phyloP scores from a whole-genome alignment of 768 basidiomycete genomes.

The Crepidotus variabilis region DNA sequence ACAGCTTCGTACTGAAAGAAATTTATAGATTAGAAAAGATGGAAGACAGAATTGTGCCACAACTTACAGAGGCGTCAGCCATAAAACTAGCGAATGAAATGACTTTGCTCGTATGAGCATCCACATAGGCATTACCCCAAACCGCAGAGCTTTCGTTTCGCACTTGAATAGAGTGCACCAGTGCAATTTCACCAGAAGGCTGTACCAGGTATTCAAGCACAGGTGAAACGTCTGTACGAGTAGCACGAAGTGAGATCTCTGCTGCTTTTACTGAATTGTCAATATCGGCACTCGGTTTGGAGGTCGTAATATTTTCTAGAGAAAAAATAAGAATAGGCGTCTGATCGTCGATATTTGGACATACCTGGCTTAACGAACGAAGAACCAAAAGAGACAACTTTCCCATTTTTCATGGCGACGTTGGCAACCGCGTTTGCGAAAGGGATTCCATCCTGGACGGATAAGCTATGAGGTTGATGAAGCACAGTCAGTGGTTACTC shows the following conservation, averaged over 20 bases:
- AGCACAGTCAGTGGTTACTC: too few relatives aligned
- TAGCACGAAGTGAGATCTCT: background rate
- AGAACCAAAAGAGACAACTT: constrained; percentile 26
- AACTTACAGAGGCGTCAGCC: constrained; percentile 34
- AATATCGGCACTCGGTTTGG: background rate
- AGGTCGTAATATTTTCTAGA: background rate
- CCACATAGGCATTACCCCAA: constrained; percentile 58
- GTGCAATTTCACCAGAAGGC: constrained; percentile 33
- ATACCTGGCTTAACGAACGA: constrained; percentile 20
- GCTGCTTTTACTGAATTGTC: constrained; percentile 20
- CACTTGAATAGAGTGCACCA: constrained; percentile 36
- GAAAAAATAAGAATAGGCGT: background rate
- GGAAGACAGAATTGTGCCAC: constrained; percentile 13
- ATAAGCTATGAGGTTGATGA: too few relatives aligned
- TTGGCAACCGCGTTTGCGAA: constrained; percentile 26
- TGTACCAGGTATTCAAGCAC: constrained; percentile 37
- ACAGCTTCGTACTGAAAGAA: constrained; percentile 36
- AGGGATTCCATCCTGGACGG: constrained; percentile 10
- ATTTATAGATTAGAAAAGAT: background rate
- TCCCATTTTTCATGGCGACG: constrained; percentile 24
- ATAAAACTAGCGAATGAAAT: constrained; percentile 51
- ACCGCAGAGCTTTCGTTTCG: constrained; percentile 29
- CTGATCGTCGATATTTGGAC: too few relatives aligned
- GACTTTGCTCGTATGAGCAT: constrained; percentile 49
- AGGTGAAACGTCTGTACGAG: constrained; percentile 26